A percentile compares a stretch with the other conserved stretches of the same genome.
Evolutionary conservation across 2,329 filamentous ascomycete genomes (phyloP).

Genomic region (Elsinoe australis): DNA sequence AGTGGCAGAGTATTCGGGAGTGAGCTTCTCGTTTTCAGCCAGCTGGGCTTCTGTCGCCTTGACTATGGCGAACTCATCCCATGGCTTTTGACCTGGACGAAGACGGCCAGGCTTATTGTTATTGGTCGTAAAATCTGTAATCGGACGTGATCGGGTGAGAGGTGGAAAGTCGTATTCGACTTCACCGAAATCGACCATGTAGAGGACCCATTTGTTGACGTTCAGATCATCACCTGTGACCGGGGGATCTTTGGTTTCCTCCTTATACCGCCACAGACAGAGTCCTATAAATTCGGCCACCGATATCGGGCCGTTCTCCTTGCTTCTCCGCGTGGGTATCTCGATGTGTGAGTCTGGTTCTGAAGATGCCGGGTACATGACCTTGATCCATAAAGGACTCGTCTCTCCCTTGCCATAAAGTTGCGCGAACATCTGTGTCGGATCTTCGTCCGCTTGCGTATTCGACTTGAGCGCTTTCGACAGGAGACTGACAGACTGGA

Average conservation of each 20-base stretch:
- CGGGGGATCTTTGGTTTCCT: constrained; percentile 64
- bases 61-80: constrained; percentile 75
- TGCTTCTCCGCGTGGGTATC: constrained; percentile 62
- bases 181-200: constrained; percentile 78
- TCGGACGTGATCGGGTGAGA: constrained; percentile 62
- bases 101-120: constrained; percentile 61
- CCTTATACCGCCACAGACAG: constrained; percentile 67
- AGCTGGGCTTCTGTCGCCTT: constrained; percentile 62
- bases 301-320: constrained; percentile 61
- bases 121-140: constrained; percentile 70
- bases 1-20: constrained; percentile 53
- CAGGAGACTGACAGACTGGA: constrained; percentile 62
- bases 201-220: constrained; percentile 73
- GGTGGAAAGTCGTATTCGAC: constrained; percentile 80
- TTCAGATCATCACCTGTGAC: constrained; percentile 60
- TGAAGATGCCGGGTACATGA: constrained; percentile 66
- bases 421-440: constrained; percentile 68
- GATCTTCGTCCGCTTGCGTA: constrained; percentile 59
- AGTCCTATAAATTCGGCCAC: constrained; percentile 78
- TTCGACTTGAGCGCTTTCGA: constrained; percentile 67
- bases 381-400: constrained; percentile 66
- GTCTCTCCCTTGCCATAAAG: constrained; percentile 71
- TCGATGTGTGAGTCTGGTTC: constrained; percentile 59
- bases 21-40: constrained; percentile 59
- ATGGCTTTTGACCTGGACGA: constrained; percentile 65